These are phyloP conservation scores for Cyberlindnera euphorbiiphila DNA, from an alignment of 805 yeast genomes.

Conservation along the genomic window DNA sequence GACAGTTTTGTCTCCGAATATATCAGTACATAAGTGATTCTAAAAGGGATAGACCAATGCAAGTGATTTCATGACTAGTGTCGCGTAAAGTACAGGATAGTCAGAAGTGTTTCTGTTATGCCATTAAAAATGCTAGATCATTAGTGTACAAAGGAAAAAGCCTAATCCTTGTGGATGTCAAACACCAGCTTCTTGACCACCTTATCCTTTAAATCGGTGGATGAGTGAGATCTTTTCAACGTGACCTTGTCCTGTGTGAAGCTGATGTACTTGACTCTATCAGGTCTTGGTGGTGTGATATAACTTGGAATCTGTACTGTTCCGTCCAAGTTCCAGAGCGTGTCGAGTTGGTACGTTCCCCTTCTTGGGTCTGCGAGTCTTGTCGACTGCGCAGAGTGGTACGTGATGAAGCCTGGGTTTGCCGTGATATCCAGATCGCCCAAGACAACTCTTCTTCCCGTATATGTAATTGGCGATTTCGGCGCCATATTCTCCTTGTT, in stretches of 20 bases:
- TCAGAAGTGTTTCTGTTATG: background rate
- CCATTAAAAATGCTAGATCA: background rate
- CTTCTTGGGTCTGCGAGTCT: conserved; percentile 4
- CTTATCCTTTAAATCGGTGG: conserved; percentile 20
- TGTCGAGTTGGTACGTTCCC: conserved; percentile 15
- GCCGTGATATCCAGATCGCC: conserved; percentile 19
- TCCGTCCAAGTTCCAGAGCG: conserved; percentile 18
- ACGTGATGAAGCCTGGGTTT: conserved; percentile 19
- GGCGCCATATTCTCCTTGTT: conserved; percentile 23
- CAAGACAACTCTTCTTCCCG: conserved; percentile 7
- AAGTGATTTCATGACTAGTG: no score
- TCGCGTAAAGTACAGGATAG: no score
- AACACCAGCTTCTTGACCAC: conserved; percentile 26
- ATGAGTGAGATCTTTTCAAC: conserved; percentile 24
- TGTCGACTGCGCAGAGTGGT: conserved; percentile 4
- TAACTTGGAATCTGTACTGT: conserved; percentile 18
- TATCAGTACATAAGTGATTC: background rate
- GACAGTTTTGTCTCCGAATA: conserved; percentile 1
- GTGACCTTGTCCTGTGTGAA: conserved; percentile 14
- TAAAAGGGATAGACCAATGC: no score
- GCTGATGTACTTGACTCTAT: conserved; percentile 21
- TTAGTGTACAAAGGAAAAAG: background rate
- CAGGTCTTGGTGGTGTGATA: conserved; percentile 27
- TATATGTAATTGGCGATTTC: background rate
- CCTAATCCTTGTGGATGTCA: conserved; percentile 24